A percentile compares a stretch with the other conserved stretches of the same genome.
phyloP scores from a whole-genome alignment of 78 protist genomes.

The Protostelium mycophagum region DNA sequence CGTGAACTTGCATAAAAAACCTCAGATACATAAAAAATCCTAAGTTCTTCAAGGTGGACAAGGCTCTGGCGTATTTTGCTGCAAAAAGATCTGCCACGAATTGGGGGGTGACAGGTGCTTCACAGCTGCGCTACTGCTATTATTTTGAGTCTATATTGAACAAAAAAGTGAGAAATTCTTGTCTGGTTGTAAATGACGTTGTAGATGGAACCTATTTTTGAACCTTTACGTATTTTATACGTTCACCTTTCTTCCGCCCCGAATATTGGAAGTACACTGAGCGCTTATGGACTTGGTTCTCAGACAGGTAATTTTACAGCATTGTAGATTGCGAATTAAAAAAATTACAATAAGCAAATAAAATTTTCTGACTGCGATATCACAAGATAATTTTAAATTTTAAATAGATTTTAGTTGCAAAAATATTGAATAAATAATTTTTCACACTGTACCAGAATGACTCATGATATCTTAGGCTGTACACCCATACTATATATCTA shows the following conservation, averaged over 20 bases:
- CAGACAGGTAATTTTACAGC: background rate
- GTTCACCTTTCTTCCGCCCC: background rate
- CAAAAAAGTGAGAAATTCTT: background rate
- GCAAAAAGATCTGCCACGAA: constrained; percentile 50
- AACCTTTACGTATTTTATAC: background rate
- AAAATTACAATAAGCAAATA: no score
- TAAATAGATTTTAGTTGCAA: no score
- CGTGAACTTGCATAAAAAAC: no score
- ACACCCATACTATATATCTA: background rate
- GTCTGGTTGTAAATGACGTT: background rate
- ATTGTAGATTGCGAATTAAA: background rate
- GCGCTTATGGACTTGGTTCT: background rate
- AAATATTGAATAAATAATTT: no score
- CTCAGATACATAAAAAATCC: no score
- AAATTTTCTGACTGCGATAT: no score
- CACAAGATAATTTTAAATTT: no score
- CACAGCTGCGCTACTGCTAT: constrained; percentile 45
- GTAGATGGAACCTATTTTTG: background rate
- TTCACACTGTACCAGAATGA: no score
- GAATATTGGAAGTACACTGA: background rate
- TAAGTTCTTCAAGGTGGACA: constrained; percentile 27
- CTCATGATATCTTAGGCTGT: background rate
- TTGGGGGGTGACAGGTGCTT: constrained; percentile 61
- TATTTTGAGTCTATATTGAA: constrained; percentile 11
- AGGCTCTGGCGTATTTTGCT: constrained; percentile 65